Percentiles rank a stretch among this genome's conserved stretches.
Evolutionary conservation across 768 basidiomycete species (phyloP).

Genomic region (Suillus discolor): DNA sequence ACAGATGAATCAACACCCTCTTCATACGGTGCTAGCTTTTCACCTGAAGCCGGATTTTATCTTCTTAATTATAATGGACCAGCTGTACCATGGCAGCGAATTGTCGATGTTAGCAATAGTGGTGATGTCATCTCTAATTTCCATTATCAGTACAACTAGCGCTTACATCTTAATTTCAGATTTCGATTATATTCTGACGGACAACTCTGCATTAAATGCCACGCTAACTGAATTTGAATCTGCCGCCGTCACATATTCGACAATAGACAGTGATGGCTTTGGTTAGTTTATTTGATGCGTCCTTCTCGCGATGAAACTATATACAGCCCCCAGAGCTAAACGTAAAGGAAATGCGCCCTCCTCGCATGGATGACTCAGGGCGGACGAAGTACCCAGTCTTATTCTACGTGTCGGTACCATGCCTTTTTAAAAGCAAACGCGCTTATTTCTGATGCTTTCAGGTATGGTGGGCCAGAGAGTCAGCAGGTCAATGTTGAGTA

Average conservation of each 20-base stretch:
- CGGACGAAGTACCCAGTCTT: slow-evolving; percentile 94
- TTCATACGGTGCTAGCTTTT: slow-evolving; percentile 73
- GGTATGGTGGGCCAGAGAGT: slow-evolving; percentile 89
- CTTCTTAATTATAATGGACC: slow-evolving; percentile 81
- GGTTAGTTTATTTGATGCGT: slow-evolving; percentile 44
- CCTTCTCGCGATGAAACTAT: slow-evolving; percentile 20
- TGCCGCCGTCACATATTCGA: slow-evolving; percentile 69
- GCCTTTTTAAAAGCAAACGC: not conserved
- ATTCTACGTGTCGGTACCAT: slow-evolving; percentile 68
- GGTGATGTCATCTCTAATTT: slow-evolving; percentile 34
- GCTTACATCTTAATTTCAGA: slow-evolving; percentile 36
- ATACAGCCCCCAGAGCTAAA: slow-evolving; percentile 67
- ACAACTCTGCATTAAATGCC: slow-evolving; percentile 67
- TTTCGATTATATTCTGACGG: slow-evolving; percentile 66
- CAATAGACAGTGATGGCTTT: slow-evolving; percentile 79
- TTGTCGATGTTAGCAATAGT: slow-evolving; percentile 56
- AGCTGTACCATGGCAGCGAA: slow-evolving; percentile 82
- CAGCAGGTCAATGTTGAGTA: slow-evolving; percentile 75
- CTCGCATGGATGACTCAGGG: slow-evolving; percentile 93
- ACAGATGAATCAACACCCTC: slow-evolving; percentile 55
- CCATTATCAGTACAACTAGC: slow-evolving; percentile 9
- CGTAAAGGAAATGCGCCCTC: slow-evolving; percentile 88
- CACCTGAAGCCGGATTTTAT: slow-evolving; percentile 85
- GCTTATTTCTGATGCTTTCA: slow-evolving; percentile 28
- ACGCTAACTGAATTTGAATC: slow-evolving; percentile 70